A percentile compares a stretch with the other conserved stretches of the same genome.
Conservation (phyloP, 2,329 filamentous ascomycete genomes). For the Paraphoma sp. region DNA sequence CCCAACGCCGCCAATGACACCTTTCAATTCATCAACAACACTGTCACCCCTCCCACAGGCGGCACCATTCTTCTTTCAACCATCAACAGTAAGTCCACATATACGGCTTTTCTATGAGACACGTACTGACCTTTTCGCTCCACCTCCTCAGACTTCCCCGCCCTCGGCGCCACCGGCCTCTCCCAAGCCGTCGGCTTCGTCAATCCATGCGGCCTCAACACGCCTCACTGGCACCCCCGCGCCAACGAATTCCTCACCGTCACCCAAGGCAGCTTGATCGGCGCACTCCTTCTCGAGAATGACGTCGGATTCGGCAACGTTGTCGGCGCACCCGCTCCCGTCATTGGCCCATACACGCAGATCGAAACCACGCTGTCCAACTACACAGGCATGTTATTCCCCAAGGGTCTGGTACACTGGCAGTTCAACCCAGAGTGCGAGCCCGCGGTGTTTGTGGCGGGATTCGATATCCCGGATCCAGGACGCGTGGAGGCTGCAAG, state of each 20-base stretch:
- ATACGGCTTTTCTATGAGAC: too few species aligned
- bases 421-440: slow-evolving; percentile 52
- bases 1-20: slow-evolving; percentile 26
- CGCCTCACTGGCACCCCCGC: slow-evolving; percentile 50
- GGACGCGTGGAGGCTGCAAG: slow-evolving; percentile 39
- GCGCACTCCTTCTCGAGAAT: slow-evolving; percentile 49
- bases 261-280: slow-evolving; percentile 42
- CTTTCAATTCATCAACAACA: slow-evolving; percentile 37
- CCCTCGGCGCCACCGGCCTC: slow-evolving; percentile 60
- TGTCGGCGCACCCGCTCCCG: slow-evolving; percentile 21
- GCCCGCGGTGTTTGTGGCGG: slow-evolving; percentile 47
- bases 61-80: slow-evolving; percentile 61
- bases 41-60: slow-evolving; percentile 46
- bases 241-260: slow-evolving; percentile 51
- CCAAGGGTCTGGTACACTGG: slow-evolving; percentile 50
- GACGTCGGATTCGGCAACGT: slow-evolving; percentile 27
- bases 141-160: slow-evolving; percentile 54
- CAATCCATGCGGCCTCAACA: slow-evolving; percentile 59
- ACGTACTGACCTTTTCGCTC: too few species aligned
- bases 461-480: slow-evolving; percentile 47
- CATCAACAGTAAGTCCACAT: slow-evolving; percentile 49
- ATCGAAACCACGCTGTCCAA: slow-evolving; percentile 43
- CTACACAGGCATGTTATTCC: slow-evolving; percentile 50
- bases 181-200: slow-evolving; percentile 62
- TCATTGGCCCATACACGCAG: slow-evolving; percentile 28